Base-by-base conservation (phyloP, 139 green algal species). In the Chlamydomonas schloesseri region DNA sequence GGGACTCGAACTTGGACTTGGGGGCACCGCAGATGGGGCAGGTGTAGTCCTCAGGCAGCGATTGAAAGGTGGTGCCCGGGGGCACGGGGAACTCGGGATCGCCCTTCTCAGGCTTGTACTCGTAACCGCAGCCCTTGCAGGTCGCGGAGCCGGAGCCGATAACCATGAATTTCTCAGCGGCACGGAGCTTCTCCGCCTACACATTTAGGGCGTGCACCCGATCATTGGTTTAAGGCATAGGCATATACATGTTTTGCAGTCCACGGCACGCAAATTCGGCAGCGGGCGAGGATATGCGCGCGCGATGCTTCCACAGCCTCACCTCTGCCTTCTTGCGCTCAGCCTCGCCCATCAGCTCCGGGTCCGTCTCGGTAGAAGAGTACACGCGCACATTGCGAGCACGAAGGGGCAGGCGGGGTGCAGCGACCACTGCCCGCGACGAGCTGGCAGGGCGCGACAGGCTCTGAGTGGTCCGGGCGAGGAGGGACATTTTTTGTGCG, bases 131-230 rank as follows among this genome's bases (percentile, higher is more conserved):
- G 6, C 82, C 72, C 72, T 88, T 89, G 92, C 96, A 98, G 2
- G 90, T 88, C 0, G 95, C 96, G 50, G 93, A 91, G 34, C 96
- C 96, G 0, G 86, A 94, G 29, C 95, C 94, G 23, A 98, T 88
- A 10, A 95, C 90, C 96, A 98, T 98, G 75, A 99, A 99, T 84
- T 97, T 98, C 83, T 99, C 96, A 31, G 94, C 93, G 6, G 95
- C 94, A 15, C 96, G 88, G 68, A 99, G 88, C 29, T 92, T 81
- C 21, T 98, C 95, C 17, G 94, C 92, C 87, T 96, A 31, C 24
- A 71, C 24, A 55, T 2, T 24, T 2, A 23, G 8, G 55, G 6
- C 6, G 60, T 57, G 37, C 55, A 15, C 10, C 20, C 55, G 6
- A 15, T 26, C 20, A 2, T 29, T 64, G 18, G 34, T 70, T 23